Conservation (phyloP, 768 basidiomycete genomes). For the Boletus bicolor region DNA sequence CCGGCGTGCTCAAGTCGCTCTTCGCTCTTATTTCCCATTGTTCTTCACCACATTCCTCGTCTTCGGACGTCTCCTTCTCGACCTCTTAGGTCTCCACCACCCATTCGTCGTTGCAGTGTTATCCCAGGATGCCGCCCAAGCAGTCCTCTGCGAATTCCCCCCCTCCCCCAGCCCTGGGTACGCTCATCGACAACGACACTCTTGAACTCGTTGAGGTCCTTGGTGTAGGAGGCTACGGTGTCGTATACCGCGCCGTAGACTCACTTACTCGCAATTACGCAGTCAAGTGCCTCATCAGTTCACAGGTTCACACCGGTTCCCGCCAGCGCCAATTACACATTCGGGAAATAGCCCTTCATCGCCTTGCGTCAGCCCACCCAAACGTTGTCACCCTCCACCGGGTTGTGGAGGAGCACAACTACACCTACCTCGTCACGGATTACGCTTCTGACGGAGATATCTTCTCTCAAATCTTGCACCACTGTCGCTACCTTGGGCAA, state of each 20-base stretch:
- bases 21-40: constrained; percentile 27
- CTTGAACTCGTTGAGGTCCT: constrained; percentile 85
- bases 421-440: constrained; percentile 91
- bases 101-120: constrained; percentile 15
- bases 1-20: constrained; percentile 20
- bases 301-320: constrained; percentile 38
- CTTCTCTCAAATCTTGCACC: constrained; percentile 82
- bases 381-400: constrained; percentile 87
- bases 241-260: constrained; percentile 86
- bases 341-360: constrained; percentile 83
- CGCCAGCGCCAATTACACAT: constrained; percentile 76
- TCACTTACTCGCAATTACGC: constrained; percentile 62
- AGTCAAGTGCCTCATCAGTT: constrained; percentile 84
- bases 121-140: constrained; percentile 31
- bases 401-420: constrained; percentile 76
- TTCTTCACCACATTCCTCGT: constrained; percentile 19
- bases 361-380: constrained; percentile 69
- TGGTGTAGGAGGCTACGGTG: constrained; percentile 92
- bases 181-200: constrained; percentile 75
- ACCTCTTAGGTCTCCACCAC: constrained; percentile 23
- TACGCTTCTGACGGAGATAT: constrained; percentile 89
- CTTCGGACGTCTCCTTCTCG: constrained; percentile 21
- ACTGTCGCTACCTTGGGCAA: constrained; percentile 76
- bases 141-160: constrained; percentile 39
- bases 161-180: constrained; percentile 58